Conservation (phyloP, 441 rosid genomes). For the Eruca vesicaria region DNA sequence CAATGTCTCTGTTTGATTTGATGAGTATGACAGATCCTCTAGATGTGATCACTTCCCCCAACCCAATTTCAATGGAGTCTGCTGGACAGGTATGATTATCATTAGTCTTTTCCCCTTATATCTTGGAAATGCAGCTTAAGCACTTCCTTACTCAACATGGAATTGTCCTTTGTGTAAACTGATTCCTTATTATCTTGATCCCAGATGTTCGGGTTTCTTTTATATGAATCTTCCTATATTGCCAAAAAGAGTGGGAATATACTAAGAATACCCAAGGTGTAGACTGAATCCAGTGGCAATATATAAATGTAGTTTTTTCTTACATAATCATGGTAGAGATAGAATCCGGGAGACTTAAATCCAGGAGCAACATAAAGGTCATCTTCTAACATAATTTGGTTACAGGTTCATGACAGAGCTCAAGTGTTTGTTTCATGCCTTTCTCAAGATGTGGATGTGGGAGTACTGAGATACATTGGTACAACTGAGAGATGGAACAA, state of each 20-base stretch:
- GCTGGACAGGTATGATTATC: conserved; percentile 62
- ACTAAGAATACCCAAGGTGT: conserved; percentile 76
- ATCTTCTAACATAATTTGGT: conserved; percentile 7
- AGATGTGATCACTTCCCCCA: conserved; percentile 44
- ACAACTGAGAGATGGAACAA: conserved; percentile 78
- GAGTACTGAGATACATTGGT: conserved; percentile 53
- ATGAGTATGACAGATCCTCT: conserved; percentile 44
- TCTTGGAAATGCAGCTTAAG: background rate
- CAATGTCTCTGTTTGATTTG: conserved; percentile 56
- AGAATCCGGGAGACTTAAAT: background rate
- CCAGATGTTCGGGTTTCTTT: conserved; percentile 88
- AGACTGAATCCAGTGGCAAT: background rate
- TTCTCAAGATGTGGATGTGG: conserved; percentile 38
- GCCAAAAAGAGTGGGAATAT: conserved; percentile 46
- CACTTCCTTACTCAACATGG: background rate
- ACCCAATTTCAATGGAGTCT: conserved; percentile 83
- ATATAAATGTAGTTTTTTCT: background rate
- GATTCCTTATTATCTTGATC: conserved; percentile 16
- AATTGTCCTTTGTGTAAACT: conserved; percentile 8
- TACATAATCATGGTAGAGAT: background rate
- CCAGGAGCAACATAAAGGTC: background rate
- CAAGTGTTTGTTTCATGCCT: conserved; percentile 73
- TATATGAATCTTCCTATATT: conserved; percentile 62
- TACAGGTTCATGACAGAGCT: conserved; percentile 93
- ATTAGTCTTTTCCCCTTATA: background rate